Evolutionary conservation across 352 stramenopile species (phyloP).

Genomic region (Pythium pyrilobum): DNA sequence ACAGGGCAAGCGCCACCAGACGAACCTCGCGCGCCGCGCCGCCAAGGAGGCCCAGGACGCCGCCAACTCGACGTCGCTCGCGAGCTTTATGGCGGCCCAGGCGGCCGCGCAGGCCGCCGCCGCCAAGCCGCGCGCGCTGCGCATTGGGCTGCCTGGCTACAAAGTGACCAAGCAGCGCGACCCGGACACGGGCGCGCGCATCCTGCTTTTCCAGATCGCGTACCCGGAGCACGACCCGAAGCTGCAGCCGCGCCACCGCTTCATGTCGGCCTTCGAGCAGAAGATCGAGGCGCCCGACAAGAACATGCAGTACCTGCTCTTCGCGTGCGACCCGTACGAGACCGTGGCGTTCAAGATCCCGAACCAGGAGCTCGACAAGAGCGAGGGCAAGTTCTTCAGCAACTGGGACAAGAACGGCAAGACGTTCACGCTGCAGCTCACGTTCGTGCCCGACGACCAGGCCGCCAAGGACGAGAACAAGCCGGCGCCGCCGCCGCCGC

Average conservation of each 20-base stretch:
- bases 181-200: constrained; percentile 71
- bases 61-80: constrained; percentile 37
- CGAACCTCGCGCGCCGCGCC: constrained; percentile 91
- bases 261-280: constrained; percentile 99
- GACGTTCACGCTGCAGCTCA: constrained; percentile 93
- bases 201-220: constrained; percentile 92
- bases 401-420: constrained; percentile 96
- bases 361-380: constrained; percentile 94
- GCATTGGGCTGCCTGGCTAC: constrained; percentile 97
- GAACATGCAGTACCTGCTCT: constrained; percentile 95
- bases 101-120: constrained; percentile 37
- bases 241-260: constrained; percentile 95
- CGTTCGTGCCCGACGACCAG: constrained; percentile 36
- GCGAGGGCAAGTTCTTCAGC: constrained; percentile 94
- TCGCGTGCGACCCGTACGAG: constrained; percentile 99
- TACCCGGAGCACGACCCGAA: constrained; percentile 95
- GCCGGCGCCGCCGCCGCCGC: constrained; percentile 51
- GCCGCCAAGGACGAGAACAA: constrained; percentile 20
- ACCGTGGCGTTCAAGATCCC: constrained; percentile 99
- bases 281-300: constrained; percentile 96
- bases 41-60: constrained; percentile 74
- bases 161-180: constrained; percentile 96
- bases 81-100: constrained; percentile 35
- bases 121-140: constrained; percentile 74
- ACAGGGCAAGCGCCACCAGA: constrained; percentile 98